A percentile compares a stretch with the other conserved stretches of the same genome.
These are phyloP conservation scores for Aspergillus sp. DNA, from an alignment of 2,329 filamentous ascomycete genomes.

Conservation along the genomic window DNA sequence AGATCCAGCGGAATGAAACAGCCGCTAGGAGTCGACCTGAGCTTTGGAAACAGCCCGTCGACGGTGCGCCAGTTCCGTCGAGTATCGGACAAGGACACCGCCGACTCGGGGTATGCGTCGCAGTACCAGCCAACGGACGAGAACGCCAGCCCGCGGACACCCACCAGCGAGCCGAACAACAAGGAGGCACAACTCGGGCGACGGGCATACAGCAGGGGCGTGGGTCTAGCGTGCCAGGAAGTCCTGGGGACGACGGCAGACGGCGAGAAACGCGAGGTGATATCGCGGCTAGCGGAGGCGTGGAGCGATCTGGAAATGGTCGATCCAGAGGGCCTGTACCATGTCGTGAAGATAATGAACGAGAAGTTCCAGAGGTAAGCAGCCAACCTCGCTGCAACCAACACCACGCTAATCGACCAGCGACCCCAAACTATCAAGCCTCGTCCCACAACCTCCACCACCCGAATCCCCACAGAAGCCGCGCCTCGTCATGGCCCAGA, in stretches of 20 bases:
- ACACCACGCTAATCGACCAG: too few relatives aligned
- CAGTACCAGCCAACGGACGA: conserved; percentile 27
- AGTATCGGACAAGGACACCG: conserved; percentile 59
- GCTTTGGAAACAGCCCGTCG: conserved; percentile 85
- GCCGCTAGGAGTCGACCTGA: conserved; percentile 80
- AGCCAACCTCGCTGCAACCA: too few relatives aligned
- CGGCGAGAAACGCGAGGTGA: conserved; percentile 67
- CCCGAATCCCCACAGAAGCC: conserved; percentile 38
- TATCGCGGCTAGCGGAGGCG: conserved; percentile 74
- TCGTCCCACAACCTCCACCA: conserved; percentile 29
- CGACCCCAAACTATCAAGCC: conserved; percentile 29
- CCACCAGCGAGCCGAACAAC: conserved; percentile 34
- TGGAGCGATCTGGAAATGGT: conserved; percentile 75
- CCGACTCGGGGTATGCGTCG: conserved; percentile 13
- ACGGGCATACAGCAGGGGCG: conserved; percentile 67
- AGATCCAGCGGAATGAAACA: conserved; percentile 52
- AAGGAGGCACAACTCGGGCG: conserved; percentile 80
- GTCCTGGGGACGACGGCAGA: conserved; percentile 68
- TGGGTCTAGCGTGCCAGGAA: conserved; percentile 78
- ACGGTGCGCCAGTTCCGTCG: conserved; percentile 86
- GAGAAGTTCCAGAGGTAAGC: conserved; percentile 53
- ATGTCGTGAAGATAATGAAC: conserved; percentile 69
- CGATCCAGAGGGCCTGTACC: conserved; percentile 83
- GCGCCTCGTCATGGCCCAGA: conserved; percentile 68
- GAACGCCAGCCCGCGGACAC: conserved; percentile 29